These are phyloP conservation scores for Inosperma sp. DNA, from an alignment of 768 basidiomycete genomes.

Conservation along the genomic window DNA sequence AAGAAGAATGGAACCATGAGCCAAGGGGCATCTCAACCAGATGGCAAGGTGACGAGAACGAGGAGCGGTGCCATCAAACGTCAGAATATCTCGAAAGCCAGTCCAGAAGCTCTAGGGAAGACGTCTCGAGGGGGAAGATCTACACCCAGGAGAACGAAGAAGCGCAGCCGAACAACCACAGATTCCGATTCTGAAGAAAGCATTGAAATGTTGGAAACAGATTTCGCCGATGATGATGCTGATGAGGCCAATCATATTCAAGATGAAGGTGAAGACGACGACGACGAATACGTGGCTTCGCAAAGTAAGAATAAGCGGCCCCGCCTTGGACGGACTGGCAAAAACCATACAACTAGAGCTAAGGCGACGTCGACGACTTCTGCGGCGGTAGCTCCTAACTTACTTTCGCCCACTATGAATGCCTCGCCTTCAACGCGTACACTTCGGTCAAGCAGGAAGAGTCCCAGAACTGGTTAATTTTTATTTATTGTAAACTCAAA, in stretches of 20 bases:
- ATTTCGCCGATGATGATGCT: constrained; percentile 13
- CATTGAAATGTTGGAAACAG: constrained; percentile 4
- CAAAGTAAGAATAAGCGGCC: constrained; percentile 32
- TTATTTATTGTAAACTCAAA: too few relatives aligned
- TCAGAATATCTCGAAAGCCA: background rate
- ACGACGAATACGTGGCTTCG: constrained; percentile 19
- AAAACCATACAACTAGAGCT: background rate
- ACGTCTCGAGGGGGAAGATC: constrained; percentile 4
- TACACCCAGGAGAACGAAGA: constrained; percentile 8
- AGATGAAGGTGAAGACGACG: constrained; percentile 11
- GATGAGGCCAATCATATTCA: constrained; percentile 9
- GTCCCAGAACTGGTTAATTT: too few relatives aligned
- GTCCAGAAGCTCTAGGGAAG: constrained; percentile 1
- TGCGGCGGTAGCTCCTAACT: constrained; percentile 12
- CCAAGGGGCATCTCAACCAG: constrained; percentile 11
- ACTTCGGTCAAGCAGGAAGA: constrained; percentile 63
- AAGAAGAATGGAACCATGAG: constrained; percentile 1
- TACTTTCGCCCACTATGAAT: constrained; percentile 11
- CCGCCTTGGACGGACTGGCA: constrained; percentile 1
- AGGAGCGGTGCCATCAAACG: constrained; percentile 4
- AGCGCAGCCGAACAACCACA: background rate
- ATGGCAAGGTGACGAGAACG: constrained; percentile 10
- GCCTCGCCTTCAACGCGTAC: constrained; percentile 39
- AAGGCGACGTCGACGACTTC: constrained; percentile 15
- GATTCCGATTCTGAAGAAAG: background rate